phyloP scores from a whole-genome alignment of 352 stramenopile species.

The Globisporangium paddicum region DNA sequence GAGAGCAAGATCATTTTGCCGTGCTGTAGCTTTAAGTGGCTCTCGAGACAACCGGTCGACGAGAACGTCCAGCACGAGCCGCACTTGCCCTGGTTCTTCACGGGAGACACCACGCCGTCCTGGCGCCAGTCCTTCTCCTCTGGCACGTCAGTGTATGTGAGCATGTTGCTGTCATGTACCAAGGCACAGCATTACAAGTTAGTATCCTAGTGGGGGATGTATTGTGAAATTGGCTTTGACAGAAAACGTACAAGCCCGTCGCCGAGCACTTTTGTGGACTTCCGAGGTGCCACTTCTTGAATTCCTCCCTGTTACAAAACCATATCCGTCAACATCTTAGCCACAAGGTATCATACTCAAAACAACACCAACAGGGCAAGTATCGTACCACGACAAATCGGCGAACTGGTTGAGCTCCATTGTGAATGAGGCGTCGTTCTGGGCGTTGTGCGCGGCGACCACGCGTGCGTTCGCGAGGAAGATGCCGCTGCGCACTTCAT shows the following conservation, averaged over 20 bases:
- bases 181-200: background rate
- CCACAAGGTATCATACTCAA: too few relatives aligned
- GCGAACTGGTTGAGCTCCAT: constrained; percentile 80
- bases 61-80: constrained; percentile 99
- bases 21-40: constrained; percentile 93
- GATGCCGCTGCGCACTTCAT: constrained; percentile 44
- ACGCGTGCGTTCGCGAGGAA: constrained; percentile 60
- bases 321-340: background rate
- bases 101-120: constrained; percentile 91
- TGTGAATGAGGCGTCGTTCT: constrained; percentile 38
- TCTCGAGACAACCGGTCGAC: constrained; percentile 96
- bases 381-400: constrained; percentile 55
- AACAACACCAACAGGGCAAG: background rate
- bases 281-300: constrained; percentile 63
- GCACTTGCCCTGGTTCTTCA: constrained; percentile 99
- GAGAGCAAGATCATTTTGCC: constrained; percentile 91
- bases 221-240: background rate
- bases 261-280: constrained; percentile 72
- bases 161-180: background rate
- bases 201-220: background rate
- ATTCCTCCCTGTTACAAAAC: constrained; percentile 43
- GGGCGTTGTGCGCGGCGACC: constrained; percentile 58
- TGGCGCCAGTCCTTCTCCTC: constrained; percentile 92
- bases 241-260: constrained; percentile 22
- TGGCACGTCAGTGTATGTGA: constrained; percentile 51